Base-by-base conservation (phyloP, 1,284 basidiomycete species). In the Cutaneotrichosporon sp. region DNA sequence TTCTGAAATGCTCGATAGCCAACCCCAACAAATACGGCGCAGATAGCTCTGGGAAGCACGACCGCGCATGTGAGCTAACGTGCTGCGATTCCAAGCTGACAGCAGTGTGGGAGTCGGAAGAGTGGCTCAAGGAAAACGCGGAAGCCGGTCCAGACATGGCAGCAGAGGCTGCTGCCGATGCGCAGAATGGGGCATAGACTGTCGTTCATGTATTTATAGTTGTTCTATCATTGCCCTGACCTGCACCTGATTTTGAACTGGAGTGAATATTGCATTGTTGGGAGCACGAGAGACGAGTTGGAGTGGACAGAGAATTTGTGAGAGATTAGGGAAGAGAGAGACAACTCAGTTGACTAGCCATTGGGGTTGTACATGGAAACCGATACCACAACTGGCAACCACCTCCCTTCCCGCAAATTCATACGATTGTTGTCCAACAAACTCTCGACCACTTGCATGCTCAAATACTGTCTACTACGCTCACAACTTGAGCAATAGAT, bases 71-170 rank as follows among this genome's bases (percentile, higher is more conserved):
- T 75, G 55, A 61, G 73, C 68, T 14, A 4, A 7, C 16, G 32
- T 33, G 2, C 24, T 33, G 14, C 17, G 24, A 10, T 24, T 31
- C 29, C 5, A 6, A 5, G 51, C 49, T 61, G 43, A 53, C 49
- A 22, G 34, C 56, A 73, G 72, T 75, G 20, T 75, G 73, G 73
- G 64, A 69, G 44, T 62, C 66, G 3, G 73, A 75, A 51, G 70
- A 73, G 58, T 75, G 70, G 70, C 53, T 72, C 25, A 55, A 69
- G 49, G 62, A 68, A 42, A 64, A 74, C 42, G 68, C 61, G 9
- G 65, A 67, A 53, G 57, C n/a, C 27, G 35, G 35, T 25, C 17
- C 11, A 14, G 48, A 39, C 12, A 42, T 16, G 17, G 38, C 38
- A 7, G 38, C 38, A 14, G 38, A 41, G 38, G 38, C 38, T 22